A percentile compares a stretch with the other conserved stretches of the same genome.
Conservation (phyloP, 129 eudicot genomes). For the Daucus carota region DNA sequence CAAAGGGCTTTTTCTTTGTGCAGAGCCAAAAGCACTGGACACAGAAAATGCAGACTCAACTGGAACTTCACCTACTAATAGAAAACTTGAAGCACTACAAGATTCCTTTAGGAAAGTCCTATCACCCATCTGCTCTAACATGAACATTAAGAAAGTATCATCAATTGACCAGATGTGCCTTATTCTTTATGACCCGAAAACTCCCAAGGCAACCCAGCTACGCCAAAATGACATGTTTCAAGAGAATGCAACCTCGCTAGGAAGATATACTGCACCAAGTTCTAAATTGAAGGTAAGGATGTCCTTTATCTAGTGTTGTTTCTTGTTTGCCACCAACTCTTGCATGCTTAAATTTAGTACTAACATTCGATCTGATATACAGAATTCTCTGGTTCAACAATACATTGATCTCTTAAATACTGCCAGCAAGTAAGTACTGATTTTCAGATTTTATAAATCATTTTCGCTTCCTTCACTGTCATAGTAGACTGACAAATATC, state of each 20-base stretch:
- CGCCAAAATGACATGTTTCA: slow-evolving; percentile 27
- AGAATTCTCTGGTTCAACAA: slow-evolving; percentile 71
- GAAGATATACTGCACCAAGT: slow-evolving; percentile 48
- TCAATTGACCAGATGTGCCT: slow-evolving; percentile 19
- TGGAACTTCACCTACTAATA: slow-evolving; percentile 19
- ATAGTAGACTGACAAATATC: slow-evolving; percentile 3
- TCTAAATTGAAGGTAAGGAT: slow-evolving; percentile 65
- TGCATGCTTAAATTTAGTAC: not conserved
- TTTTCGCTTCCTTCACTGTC: not conserved
- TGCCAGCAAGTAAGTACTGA: slow-evolving; percentile 49
- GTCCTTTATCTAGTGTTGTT: not conserved
- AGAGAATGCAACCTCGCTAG: slow-evolving; percentile 47
- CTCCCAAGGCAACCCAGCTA: slow-evolving; percentile 27
- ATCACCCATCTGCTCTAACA: slow-evolving; percentile 56
- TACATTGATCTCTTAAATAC: slow-evolving; percentile 64
- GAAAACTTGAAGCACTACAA: slow-evolving; percentile 20
- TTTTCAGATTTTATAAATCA: not conserved
- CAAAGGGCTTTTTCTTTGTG: not conserved
- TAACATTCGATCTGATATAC: slow-evolving; percentile 8
- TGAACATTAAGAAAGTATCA: slow-evolving; percentile 23
- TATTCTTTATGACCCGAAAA: slow-evolving; percentile 33
- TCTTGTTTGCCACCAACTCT: slow-evolving; percentile 1
- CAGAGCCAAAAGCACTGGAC: not conserved
- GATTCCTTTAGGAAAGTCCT: slow-evolving; percentile 48
- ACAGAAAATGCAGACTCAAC: not conserved